Percentiles rank a stretch among this genome's conserved stretches.
Evolutionary conservation across 495 filamentous ascomycete genomes (phyloP).

Genomic region (Penicillium daleae): DNA sequence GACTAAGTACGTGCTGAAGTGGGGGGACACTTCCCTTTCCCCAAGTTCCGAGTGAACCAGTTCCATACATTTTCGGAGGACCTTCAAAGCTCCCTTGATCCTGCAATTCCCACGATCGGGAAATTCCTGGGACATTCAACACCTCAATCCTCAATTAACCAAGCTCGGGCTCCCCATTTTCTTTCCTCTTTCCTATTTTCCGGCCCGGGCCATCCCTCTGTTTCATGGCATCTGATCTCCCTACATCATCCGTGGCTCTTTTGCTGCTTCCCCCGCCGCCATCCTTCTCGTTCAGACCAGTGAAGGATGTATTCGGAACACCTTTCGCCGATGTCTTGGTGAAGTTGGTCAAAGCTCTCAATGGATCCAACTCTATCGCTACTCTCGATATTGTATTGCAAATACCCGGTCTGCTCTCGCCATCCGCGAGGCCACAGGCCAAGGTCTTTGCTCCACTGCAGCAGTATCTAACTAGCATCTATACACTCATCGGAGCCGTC

Average conservation of each 20-base stretch:
- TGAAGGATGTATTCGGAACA: slow-evolving; percentile 47
- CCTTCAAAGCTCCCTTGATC: too few relatives aligned
- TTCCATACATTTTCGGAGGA: too few relatives aligned
- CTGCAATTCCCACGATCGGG: background rate
- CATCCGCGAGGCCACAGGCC: slow-evolving; percentile 50
- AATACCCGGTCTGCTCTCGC: slow-evolving; percentile 45
- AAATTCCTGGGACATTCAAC: too few relatives aligned
- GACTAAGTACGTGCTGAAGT: too few relatives aligned
- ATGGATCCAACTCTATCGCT: slow-evolving; percentile 35
- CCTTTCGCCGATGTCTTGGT: slow-evolving; percentile 40
- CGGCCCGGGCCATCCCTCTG: background rate
- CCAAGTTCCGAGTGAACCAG: too few relatives aligned
- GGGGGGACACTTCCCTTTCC: too few relatives aligned
- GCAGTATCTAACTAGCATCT: slow-evolving; percentile 71
- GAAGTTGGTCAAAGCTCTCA: slow-evolving; percentile 33
- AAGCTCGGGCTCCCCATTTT: background rate
- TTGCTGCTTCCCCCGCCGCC: slow-evolving; percentile 54
- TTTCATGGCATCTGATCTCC: slow-evolving; percentile 32
- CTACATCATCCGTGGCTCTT: slow-evolving; percentile 38
- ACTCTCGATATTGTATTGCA: slow-evolving; percentile 51
- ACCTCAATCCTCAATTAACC: background rate
- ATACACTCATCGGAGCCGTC: slow-evolving; percentile 72
- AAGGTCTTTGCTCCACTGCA: slow-evolving; percentile 66
- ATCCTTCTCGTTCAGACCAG: slow-evolving; percentile 39
- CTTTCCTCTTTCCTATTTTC: background rate